Evolutionary conservation across 139 green algal species (phyloP).

Genomic region (Gonium pectorale): DNA sequence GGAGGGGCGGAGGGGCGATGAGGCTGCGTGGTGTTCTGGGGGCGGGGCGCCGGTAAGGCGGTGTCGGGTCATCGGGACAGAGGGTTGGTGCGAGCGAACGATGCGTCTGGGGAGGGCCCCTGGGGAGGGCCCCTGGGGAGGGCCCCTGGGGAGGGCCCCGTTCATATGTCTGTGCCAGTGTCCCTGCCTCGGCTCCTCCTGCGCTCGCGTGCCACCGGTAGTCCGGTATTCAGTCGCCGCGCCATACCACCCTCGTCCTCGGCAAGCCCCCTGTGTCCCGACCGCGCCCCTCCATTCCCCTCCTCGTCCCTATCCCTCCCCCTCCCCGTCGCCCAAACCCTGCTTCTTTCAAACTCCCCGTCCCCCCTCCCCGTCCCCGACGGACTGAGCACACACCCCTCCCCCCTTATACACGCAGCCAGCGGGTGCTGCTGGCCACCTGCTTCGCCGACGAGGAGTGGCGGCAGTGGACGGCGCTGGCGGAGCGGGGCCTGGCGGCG

Average conservation of each 20-base stretch:
- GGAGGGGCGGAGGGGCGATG: not conserved
- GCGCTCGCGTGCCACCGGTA: too few relatives aligned
- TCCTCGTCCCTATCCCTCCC: not conserved
- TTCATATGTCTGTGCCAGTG: too few relatives aligned
- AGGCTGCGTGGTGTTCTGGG: not conserved
- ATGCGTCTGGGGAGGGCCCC: not conserved
- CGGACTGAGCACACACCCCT: not conserved
- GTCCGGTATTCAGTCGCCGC: too few relatives aligned
- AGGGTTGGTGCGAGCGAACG: not conserved
- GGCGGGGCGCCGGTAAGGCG: not conserved
- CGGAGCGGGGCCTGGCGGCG: not conserved
- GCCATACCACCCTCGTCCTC: too few relatives aligned
- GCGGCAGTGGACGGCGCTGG: slow-evolving; percentile 21
- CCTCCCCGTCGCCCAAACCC: not conserved
- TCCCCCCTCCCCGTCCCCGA: not conserved
- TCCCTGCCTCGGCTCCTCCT: too few relatives aligned
- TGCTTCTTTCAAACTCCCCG: not conserved
- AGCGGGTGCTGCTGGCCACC: slow-evolving; percentile 83
- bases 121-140: not conserved
- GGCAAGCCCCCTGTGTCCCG: not conserved
- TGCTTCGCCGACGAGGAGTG: slow-evolving; percentile 79
- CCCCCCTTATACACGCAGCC: slow-evolving; percentile 1
- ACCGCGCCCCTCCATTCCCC: not conserved
- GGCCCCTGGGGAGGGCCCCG: not conserved
- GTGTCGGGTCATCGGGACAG: not conserved